phyloP scores from a whole-genome alignment of 2,329 filamentous ascomycete genomes.

The Geosmithia flava region DNA sequence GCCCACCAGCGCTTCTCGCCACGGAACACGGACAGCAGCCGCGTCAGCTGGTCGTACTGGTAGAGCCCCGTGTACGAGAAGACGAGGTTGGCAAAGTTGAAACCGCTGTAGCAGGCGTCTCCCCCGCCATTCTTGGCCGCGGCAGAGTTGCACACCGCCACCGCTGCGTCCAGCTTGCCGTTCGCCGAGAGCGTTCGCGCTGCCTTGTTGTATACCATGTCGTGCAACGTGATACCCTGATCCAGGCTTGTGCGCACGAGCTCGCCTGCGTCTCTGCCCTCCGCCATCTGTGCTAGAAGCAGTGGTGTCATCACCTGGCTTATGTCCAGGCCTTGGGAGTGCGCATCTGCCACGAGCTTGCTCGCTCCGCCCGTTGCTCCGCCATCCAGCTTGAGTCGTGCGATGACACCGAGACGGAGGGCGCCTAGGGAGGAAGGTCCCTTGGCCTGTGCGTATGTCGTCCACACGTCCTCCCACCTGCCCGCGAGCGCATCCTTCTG shows the following conservation, averaged over 20 bases:
- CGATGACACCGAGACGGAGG: slow-evolving; percentile 33
- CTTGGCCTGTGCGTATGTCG: slow-evolving; percentile 24
- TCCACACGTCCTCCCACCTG: slow-evolving; percentile 17
- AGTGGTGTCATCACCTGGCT: slow-evolving; percentile 24
- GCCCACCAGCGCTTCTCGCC: slow-evolving; percentile 19
- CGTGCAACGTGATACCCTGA: slow-evolving; percentile 17
- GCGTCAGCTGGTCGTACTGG: slow-evolving; percentile 16
- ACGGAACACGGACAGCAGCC: slow-evolving; percentile 16
- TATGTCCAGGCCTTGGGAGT: slow-evolving; percentile 27
- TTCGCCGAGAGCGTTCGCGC: background rate
- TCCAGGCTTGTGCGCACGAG: slow-evolving; percentile 14
- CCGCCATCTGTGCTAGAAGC: slow-evolving; percentile 21
- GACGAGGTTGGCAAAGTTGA: slow-evolving; percentile 24
- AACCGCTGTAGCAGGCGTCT: slow-evolving; percentile 20
- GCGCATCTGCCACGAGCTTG: slow-evolving; percentile 24
- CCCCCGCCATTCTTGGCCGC: slow-evolving; percentile 22
- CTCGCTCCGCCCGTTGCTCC: slow-evolving; percentile 18
- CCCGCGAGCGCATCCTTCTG: slow-evolving; percentile 20
- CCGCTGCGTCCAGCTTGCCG: slow-evolving; percentile 13
- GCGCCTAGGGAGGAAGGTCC: slow-evolving; percentile 25
- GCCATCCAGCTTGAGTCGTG: slow-evolving; percentile 21
- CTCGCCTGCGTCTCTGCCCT: slow-evolving; percentile 13
- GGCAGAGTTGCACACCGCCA: slow-evolving; percentile 20
- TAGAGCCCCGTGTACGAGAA: slow-evolving; percentile 15
- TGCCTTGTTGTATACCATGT: slow-evolving; percentile 18